A percentile compares a stretch with the other conserved stretches of the same genome.
phyloP scores from a whole-genome alignment of 768 basidiomycete genomes.

The Leccinum incarnatum region DNA sequence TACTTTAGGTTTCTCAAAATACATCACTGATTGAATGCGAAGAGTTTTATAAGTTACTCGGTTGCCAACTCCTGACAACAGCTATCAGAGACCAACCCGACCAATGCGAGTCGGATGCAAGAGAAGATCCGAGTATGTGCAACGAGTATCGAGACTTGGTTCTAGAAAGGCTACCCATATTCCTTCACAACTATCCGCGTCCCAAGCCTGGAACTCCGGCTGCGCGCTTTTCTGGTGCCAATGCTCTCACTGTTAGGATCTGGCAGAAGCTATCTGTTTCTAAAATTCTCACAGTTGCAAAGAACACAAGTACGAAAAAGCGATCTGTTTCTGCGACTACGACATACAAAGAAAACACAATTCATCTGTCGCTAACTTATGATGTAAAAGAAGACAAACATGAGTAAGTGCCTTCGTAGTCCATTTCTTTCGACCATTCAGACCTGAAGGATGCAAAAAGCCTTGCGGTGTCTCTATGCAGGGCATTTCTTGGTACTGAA shows the following conservation, averaged over 20 bases:
- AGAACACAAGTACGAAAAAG: slow-evolving; percentile 41
- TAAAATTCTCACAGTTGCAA: slow-evolving; percentile 54
- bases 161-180: too few species aligned
- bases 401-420: slow-evolving; percentile 49
- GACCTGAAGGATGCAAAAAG: slow-evolving; percentile 35
- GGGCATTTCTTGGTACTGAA: slow-evolving; percentile 67
- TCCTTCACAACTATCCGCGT: too few species aligned
- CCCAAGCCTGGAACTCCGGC: slow-evolving; percentile 43
- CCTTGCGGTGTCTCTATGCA: slow-evolving; percentile 78
- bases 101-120: too few species aligned
- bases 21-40: too few species aligned
- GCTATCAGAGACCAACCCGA: too few species aligned
- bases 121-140: too few species aligned
- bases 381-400: slow-evolving; percentile 78
- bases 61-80: too few species aligned
- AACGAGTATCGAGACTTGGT: too few species aligned
- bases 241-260: slow-evolving; percentile 59
- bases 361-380: slow-evolving; percentile 70
- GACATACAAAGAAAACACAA: slow-evolving; percentile 46
- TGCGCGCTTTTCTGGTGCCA: slow-evolving; percentile 47
- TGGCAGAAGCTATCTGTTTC: slow-evolving; percentile 60
- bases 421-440: background rate
- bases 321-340: slow-evolving; percentile 72
- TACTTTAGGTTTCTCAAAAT: too few species aligned
- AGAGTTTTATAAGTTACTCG: too few species aligned